These are phyloP conservation scores for Pestalotiopsis sp. DNA, from an alignment of 2,329 filamentous ascomycete species.

Conservation along the genomic window DNA sequence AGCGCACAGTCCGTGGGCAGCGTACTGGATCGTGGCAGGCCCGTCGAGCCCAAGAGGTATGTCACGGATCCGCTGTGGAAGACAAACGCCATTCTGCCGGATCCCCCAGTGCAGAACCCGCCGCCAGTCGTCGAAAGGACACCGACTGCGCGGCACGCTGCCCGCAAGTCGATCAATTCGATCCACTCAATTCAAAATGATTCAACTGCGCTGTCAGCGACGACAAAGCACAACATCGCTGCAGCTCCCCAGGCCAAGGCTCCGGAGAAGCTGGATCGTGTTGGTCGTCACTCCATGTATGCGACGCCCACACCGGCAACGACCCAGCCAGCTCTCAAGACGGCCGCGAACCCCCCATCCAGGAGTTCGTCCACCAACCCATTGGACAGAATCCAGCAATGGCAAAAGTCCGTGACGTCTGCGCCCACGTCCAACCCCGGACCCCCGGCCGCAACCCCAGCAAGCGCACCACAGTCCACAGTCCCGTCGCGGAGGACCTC, in stretches of 20 bases:
- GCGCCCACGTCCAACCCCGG: slow-evolving; percentile 8
- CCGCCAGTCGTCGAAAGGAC: background rate
- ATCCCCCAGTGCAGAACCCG: background rate
- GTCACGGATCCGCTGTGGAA: slow-evolving; percentile 9
- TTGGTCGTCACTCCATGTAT: slow-evolving; percentile 18
- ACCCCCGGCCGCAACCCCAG: background rate
- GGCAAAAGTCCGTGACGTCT: slow-evolving; percentile 17
- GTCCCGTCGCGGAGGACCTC: slow-evolving; percentile 13
- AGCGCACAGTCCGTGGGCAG: slow-evolving; percentile 6
- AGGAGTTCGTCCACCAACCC: slow-evolving; percentile 13
- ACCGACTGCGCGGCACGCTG: background rate
- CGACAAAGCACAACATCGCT: background rate
- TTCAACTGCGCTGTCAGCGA: background rate
- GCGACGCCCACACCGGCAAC: slow-evolving; percentile 6
- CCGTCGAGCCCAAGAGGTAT: slow-evolving; percentile 14
- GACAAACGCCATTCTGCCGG: slow-evolving; percentile 1
- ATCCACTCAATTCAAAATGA: background rate
- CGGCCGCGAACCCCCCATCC: background rate
- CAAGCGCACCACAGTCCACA: background rate
- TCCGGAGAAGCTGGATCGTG: background rate
- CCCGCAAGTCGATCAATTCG: background rate
- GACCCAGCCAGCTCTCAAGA: background rate
- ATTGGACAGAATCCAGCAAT: slow-evolving; percentile 15
- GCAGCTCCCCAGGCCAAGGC: background rate
- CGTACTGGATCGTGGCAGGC: slow-evolving; percentile 18